Base-by-base conservation (phyloP, 2,329 filamentous ascomycete species). In the Cylindrodendrum hubeiense region DNA sequence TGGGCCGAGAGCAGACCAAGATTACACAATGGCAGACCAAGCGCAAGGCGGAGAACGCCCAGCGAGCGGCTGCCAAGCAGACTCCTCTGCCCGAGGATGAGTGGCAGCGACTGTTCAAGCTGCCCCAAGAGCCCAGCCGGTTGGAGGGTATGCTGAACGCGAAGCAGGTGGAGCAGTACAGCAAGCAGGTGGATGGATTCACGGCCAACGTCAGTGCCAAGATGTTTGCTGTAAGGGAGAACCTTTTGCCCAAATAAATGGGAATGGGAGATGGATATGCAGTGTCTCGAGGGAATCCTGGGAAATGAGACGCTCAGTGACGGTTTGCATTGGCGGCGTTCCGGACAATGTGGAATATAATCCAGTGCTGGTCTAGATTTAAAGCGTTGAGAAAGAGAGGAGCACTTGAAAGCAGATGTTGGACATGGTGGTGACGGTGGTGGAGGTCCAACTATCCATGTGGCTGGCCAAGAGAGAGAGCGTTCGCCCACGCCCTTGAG, bases 81-180 rank as follows among this genome's bases (percentile, higher is more conserved):
- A 81, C 91, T 43, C 90, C 90, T 39, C 89, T 98, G 53, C 94
- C 96, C 39, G 96, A 99, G 84, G 95, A 98, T 77, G 96, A 99
- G 86, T 99, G 95, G 95, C 93, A 97, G 84, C 91, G 93, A 79
- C 87, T 98, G 75, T 99, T 98, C 89, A 99, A 99, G 89, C 89
- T 99, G 73, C 96, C 96, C 26, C 91, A 94, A 79, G 95, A 98
- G 85, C 95, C 96, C 61, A 97, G 92, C 83, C 87, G 95, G 72
- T 85, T 98, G 73, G 95, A 98, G 85, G 93, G 92, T 71, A 93
- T 99, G 88, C 86, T 99, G 78, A 97, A 98, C 80, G 95, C 93
- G 68, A 90, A 94, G 82, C 96, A 99, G 85, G 94, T 98, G 60
- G 95, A 98, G 84, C 95, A 98, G 84, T 99, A 98, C 84, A 93